Base-by-base conservation (phyloP, 2,329 filamentous ascomycete genomes). In the Trichophyton mentagrophytes region DNA sequence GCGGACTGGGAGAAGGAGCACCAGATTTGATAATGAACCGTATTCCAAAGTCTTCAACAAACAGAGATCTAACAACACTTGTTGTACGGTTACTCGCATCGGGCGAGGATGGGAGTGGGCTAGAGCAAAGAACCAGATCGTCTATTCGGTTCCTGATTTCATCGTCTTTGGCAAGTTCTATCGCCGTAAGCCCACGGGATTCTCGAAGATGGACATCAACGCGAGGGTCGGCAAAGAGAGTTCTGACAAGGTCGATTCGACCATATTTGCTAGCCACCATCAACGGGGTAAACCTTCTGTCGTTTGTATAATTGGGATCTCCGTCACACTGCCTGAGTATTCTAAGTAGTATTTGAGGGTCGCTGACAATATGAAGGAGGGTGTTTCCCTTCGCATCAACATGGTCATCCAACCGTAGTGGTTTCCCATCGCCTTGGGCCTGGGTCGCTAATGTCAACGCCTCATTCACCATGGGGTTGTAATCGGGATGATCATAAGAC, bases 261-360 rank as follows among this genome's bases (percentile, higher is more conserved):
- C 93, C 93, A 70, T 97, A 99, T 72, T 99, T 99, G 80, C 92
- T 97, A 6, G 92, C 92, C 64, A 99, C 88, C 93, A 99, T 99
- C 61, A 99, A 79, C 1, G 93, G 86, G 0, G 95, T 99, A 70
- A 99, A 97, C 56, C 84, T 87, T 75, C 90, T 96, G 67, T 97
- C 91, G 69, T 99, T 99, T 7, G 86, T 88, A 7, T 92, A 91
- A 73, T 99, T 99, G 60, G 92, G 89, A 69, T 99, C 90, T n/a
- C 90, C 87, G 66, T 99, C 93, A 73, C 91, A 95, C 62, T 86
- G 82, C 61, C 88, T 82, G 40, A 99, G 78, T 46, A 97, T 87
- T 62, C 83, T 82, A 60, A 85, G 70, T 1, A 89, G 88, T 56
- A 97, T 80, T 60, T 85, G 81, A 7, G 88, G 82, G 68, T 97